phyloP scores from a whole-genome alignment of 345 rosid genomes.

The Erucastrum elatum region DNA sequence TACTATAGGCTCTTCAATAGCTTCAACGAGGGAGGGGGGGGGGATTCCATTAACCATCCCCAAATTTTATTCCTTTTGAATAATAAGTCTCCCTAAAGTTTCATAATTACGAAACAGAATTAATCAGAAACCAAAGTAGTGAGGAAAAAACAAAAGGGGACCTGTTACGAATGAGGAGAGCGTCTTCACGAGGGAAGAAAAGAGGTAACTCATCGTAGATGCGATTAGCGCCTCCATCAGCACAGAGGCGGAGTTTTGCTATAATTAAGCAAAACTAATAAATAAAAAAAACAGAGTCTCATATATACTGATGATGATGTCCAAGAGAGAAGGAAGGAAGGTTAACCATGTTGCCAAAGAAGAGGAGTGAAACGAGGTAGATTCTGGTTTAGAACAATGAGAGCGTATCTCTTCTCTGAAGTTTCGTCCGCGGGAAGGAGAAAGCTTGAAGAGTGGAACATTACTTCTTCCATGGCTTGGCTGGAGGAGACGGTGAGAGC shows the following conservation, averaged over 20 bases:
- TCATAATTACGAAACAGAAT: not conserved
- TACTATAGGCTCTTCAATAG: not conserved
- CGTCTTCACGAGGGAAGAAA: slow-evolving; percentile 60
- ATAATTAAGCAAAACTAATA: slow-evolving; percentile 29
- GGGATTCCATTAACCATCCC: not conserved
- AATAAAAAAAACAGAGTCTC: not conserved
- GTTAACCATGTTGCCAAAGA: slow-evolving; percentile 81
- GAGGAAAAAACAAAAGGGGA: slow-evolving; percentile 5
- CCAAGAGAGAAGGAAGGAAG: not conserved
- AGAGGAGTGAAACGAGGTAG: slow-evolving; percentile 77
- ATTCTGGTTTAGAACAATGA: slow-evolving; percentile 71
- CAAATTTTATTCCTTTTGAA: not conserved
- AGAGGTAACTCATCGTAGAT: slow-evolving; percentile 83
- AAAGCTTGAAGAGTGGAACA: slow-evolving; percentile 70
- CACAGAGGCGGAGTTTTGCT: slow-evolving; percentile 83
- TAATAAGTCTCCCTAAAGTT: not conserved
- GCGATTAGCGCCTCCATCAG: slow-evolving; percentile 99
- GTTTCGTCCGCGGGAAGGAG: slow-evolving; percentile 55
- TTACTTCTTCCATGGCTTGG: slow-evolving; percentile 50
- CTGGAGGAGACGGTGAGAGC: not conserved
- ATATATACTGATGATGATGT: not conserved
- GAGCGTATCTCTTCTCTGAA: slow-evolving; percentile 51
- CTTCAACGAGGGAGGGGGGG: not conserved
- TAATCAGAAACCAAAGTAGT: too few relatives aligned
- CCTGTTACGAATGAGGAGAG: slow-evolving; percentile 61